Evolutionary conservation across 129 eudicot species (phyloP), one percentile per base, ranked within the genome.

Genomic region (Flaveria trinervia): DNA sequence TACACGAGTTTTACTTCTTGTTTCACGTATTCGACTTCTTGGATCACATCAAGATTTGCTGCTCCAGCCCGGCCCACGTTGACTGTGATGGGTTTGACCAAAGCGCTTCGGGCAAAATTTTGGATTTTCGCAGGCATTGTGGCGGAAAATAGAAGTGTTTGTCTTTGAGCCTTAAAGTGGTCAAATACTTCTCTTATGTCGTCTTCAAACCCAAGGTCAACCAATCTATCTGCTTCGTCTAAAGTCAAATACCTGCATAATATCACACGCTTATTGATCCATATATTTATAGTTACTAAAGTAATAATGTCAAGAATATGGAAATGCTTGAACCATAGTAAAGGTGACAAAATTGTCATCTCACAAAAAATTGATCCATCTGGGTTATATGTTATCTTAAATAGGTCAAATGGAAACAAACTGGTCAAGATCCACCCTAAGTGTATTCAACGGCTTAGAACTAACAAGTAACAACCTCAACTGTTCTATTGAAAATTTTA

Each of bases 51-150:
- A 8, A 92, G 92, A 78, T 92, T 92, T 46, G 92, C 98, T 7
- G 98, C 98, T 22, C 98, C 96, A 7, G 93, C 98, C 56, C 96
- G 73, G n/a, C 98, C 98, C 7, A 89, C 96, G 71, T 92, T 90
- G 14, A 92, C 96, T 0, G 89, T 76, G 2, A 90, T 83, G 33
- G 96, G 94, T 85, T 90, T 90, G 44, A 92, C 98, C 45, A 92
- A 62, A 0, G 96, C 96, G 7, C 88, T 84, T 74, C 86, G 62
- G 0, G 97, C 93, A 12, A 92, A 89, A n/a, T 86, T 87, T 49
- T 92, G 96, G 59, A 89, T 89, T 82, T 92, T 92, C 9, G 96
- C 71, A 9, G 96, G 97, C 97, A 92, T 89, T 7, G 97, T 89
- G 20, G 96, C 97, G 2, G 97, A 89, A 78, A 92, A 92, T 10